Evolutionary conservation across 768 basidiomycete species (phyloP).

Genomic region (Boletus tylopilopsis): DNA sequence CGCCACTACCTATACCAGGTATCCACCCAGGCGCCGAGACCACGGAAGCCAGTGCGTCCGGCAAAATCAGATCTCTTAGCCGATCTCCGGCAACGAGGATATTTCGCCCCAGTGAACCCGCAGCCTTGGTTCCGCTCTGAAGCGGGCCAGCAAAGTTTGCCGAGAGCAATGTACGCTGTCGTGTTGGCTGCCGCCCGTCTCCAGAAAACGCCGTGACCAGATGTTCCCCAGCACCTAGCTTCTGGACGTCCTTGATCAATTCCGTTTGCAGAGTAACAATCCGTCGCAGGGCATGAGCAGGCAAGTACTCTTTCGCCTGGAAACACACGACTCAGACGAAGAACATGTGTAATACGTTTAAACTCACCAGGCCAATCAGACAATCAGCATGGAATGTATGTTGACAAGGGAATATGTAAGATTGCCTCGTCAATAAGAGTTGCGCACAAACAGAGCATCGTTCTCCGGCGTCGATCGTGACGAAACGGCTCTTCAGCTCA

Average conservation of each 20-base stretch:
- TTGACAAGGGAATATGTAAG: slow-evolving; percentile 98
- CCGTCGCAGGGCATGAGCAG: slow-evolving; percentile 74
- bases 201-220: slow-evolving; percentile 31
- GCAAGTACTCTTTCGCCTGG: slow-evolving; percentile 90
- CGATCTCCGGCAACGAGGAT: slow-evolving; percentile 86
- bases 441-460: slow-evolving; percentile 79
- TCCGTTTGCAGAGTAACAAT: slow-evolving; percentile 85
- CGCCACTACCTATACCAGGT: slow-evolving; percentile 54
- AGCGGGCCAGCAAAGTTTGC: slow-evolving; percentile 62
- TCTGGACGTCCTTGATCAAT: slow-evolving; percentile 56
- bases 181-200: slow-evolving; percentile 41
- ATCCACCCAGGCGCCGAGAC: slow-evolving; percentile 80
- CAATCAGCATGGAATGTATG: slow-evolving; percentile 98
- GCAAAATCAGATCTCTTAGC: slow-evolving; percentile 87
- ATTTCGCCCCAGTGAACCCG: slow-evolving; percentile 70
- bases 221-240: slow-evolving; percentile 31
- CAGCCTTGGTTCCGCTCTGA: slow-evolving; percentile 62
- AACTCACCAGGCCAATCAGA: slow-evolving; percentile 84
- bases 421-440: slow-evolving; percentile 80
- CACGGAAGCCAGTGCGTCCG: slow-evolving; percentile 85
- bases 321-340: slow-evolving; percentile 3
- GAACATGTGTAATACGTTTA: background rate
- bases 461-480: slow-evolving; percentile 86
- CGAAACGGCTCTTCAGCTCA: slow-evolving; percentile 81
- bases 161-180: slow-evolving; percentile 69